Conservation (phyloP, 164 flowering plant genomes). For the Magnolia kwangsiensis region DNA sequence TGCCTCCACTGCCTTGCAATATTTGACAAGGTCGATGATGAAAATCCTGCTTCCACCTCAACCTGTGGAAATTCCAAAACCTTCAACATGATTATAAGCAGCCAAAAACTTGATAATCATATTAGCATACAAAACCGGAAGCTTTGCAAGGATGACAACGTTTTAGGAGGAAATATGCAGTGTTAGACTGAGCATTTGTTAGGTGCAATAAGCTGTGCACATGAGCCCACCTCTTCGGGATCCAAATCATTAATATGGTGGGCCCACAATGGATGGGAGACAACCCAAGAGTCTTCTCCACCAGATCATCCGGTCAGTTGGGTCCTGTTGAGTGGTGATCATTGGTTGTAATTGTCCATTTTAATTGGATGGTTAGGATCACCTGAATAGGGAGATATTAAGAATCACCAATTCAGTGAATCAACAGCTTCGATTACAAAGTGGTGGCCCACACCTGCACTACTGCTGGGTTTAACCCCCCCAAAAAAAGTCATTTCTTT, state of each 20-base stretch:
- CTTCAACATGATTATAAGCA: background rate
- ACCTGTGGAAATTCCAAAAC: constrained; percentile 15
- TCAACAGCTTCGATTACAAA: no score
- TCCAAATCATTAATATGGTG: background rate
- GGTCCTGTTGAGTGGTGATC: background rate
- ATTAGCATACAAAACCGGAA: background rate
- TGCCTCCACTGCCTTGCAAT: constrained; percentile 37
- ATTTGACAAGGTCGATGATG: constrained; percentile 12
- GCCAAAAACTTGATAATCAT: background rate
- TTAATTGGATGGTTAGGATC: background rate
- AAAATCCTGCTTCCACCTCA: constrained; percentile 13
- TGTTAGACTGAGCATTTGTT: background rate
- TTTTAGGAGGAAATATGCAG: background rate
- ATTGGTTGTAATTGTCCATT: background rate
- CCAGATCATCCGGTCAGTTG: background rate
- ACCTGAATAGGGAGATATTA: background rate
- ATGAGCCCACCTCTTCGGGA: background rate
- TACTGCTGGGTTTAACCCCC: no score
- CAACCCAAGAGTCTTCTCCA: background rate
- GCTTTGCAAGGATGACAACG: background rate
- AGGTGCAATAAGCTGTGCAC: background rate
- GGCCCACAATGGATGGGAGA: background rate
- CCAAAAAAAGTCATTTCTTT: no score
- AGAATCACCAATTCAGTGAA: background rate
- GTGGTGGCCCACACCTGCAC: no score